Percentiles rank a stretch among this genome's conserved stretches.
Evolutionary conservation across 306 rosid genomes (phyloP).

Genomic region (Vigna mungo): DNA sequence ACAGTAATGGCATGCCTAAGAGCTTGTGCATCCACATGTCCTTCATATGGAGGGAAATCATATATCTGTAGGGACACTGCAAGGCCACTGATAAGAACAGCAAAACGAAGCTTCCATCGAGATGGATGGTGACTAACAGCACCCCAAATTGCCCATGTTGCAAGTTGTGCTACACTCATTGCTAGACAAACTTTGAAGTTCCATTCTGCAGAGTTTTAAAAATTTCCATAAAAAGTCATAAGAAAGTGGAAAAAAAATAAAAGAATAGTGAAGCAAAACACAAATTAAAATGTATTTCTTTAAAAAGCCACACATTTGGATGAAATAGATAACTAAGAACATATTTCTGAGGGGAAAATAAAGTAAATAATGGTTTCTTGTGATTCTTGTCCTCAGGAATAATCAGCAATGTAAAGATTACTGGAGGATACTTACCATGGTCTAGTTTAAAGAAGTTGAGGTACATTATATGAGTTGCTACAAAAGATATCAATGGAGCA

Average conservation of each 20-base stretch:
- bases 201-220: conserved; percentile 64
- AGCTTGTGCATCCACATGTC: conserved; percentile 74
- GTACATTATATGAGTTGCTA: conserved; percentile 71
- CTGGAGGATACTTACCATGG: conserved; percentile 57
- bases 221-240: neutral
- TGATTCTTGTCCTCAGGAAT: neutral
- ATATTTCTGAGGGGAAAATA: neutral
- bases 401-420: neutral
- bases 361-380: neutral
- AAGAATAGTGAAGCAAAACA: neutral
- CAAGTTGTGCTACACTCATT: conserved; percentile 69
- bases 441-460: conserved; percentile 73
- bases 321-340: neutral
- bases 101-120: conserved; percentile 67
- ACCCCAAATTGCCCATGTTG: conserved; percentile 76
- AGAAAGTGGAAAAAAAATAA: neutral
- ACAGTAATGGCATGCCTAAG: conserved; percentile 78
- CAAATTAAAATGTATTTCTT: neutral
- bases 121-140: conserved; percentile 65
- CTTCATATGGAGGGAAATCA: conserved; percentile 76
- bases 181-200: conserved; percentile 77
- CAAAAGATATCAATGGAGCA: conserved; percentile 78
- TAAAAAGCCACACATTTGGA: neutral
- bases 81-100: conserved; percentile 62
- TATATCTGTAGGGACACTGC: conserved; percentile 69